Base-by-base conservation (phyloP, 2,329 filamentous ascomycete genomes). In the Lasiodiplodia sp. region DNA sequence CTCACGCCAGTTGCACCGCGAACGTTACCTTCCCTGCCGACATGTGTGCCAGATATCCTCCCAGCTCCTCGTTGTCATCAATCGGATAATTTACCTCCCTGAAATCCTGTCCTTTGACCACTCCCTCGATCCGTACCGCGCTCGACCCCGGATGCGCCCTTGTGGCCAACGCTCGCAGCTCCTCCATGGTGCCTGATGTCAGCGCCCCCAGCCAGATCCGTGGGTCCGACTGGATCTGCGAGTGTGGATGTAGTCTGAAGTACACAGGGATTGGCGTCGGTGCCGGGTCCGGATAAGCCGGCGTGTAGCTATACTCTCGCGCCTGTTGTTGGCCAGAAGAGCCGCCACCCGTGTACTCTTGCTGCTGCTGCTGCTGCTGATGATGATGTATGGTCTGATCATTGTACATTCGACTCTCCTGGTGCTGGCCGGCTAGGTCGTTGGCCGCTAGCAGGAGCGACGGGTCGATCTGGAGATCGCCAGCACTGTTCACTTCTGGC, bases 41-140 rank as follows among this genome's bases (percentile, higher is more conserved):
- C 31, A 90, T 83, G 75, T 92, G 90, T 57, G 86, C 83, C 72
- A 96, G 78, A 79, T 94, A 95, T 0, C 90, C 90, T 69, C 86
- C 86, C 71, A 96, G 77, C 79, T 95, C 91, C 70, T 88, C 87
- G 73, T 94, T 90, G 51, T 89, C 85, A 18, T 47, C 44, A 47
- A 47, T 47, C 4, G 44, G 44, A 11, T 47, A 47, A 10, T 83
- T 83, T 55, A 91, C 82, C 74, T 92, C 90, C 62, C 84, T 84
- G 58, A 68, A 64, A 6, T 87, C 88, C 11, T 28, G 60, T 6
- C 71, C 73, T 73, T 86, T 87, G 63, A 92, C 83, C 34, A 92
- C 79, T 2, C 91, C 92, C 73, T 93, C 88, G 18, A 94, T 84
- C 37, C 67, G 96, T 72, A 85, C 80, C 63, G 91, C 87, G 16